Conservation (phyloP, 352 stramenopile species). For the Bremia lactucae region DNA sequence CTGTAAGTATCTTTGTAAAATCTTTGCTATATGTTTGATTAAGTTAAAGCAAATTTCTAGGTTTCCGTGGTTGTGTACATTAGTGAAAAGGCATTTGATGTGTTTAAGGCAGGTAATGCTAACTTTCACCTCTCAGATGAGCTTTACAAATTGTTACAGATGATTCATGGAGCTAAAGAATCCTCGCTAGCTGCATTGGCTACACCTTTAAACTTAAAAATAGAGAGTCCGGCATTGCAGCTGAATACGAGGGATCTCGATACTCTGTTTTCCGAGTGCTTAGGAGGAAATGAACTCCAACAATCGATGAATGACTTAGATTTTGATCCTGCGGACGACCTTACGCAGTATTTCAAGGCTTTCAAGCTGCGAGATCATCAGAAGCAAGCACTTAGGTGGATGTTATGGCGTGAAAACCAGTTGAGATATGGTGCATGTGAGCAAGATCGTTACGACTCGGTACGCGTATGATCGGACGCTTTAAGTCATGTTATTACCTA, state of each 20-base stretch:
- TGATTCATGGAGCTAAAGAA: slow-evolving; percentile 18
- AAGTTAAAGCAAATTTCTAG: not conserved
- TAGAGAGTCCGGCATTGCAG: slow-evolving; percentile 9
- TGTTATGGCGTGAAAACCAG: slow-evolving; percentile 72
- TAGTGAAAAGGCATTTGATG: slow-evolving; percentile 40
- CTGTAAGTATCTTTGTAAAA: slow-evolving; percentile 10
- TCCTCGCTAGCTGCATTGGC: slow-evolving; percentile 5
- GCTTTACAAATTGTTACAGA: slow-evolving; percentile 49
- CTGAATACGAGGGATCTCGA: slow-evolving; percentile 41
- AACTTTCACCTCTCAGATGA: slow-evolving; percentile 57
- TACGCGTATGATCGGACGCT: slow-evolving; percentile 11
- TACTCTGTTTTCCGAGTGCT: slow-evolving; percentile 55
- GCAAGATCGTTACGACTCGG: slow-evolving; percentile 31
- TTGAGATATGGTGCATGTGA: slow-evolving; percentile 11
- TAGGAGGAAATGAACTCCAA: slow-evolving; percentile 21
- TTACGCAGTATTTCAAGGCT: slow-evolving; percentile 40
- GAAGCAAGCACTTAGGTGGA: slow-evolving; percentile 76
- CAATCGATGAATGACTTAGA: slow-evolving; percentile 3
- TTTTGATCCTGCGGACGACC: slow-evolving; percentile 21
- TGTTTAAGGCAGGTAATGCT: slow-evolving; percentile 46
- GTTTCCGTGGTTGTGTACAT: slow-evolving; percentile 37
- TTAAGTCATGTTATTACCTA: not conserved
- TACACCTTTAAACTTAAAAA: not conserved
- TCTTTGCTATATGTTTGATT: not conserved
- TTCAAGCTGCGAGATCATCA: slow-evolving; percentile 76